Evolutionary conservation across 306 rosid genomes (phyloP), one percentile per base, ranked within the genome.

Genomic region (Vigna mungo): DNA sequence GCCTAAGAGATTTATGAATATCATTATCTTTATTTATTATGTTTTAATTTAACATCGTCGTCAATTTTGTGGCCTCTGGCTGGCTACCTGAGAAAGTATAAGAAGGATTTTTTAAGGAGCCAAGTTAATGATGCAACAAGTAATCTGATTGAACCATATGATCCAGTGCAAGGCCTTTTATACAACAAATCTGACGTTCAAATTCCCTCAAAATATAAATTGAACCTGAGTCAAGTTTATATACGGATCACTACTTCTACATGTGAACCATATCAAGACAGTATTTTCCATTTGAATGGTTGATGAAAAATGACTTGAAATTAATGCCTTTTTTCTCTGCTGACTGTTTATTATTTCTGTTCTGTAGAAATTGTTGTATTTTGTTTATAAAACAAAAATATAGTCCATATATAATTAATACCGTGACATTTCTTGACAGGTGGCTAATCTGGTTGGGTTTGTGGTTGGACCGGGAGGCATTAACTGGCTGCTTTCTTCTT

Each of bases 391-490:
- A 49, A 14, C 59, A 47, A 65, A 30, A 72, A 27, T 47, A 48
- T 52, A 23, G 34, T 49, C 58, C 49, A 25, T 51, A 53, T 68
- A 41, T 27, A 55, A 69, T 60, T 65, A 71, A 48, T 63, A 37
- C 47, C 54, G 8, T 32, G 43, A 66, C 51, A 63, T 71, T 61
- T 59, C 21, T 88, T 73, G 77, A 81, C 74, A 95, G 97, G 93
- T 92, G 71, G 97, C 96, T 53, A 95, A 95, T 84, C 90, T 95
- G 71, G 93, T 92, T 83, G 98, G 97, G 56, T 95, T 89, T 84
- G 97, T 95, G 68, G 84, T 92, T 77, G 97, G 97, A 74, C 96
- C 96, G 43, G 81, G 87, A 1, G 92, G 97, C 70, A 80, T 92
- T 74, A 89, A 84, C 82, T 90, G 92, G 93, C 80, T 95, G 85